Evolutionary conservation across 2,329 filamentous ascomycete genomes (phyloP).

Genomic region (Tolypocladium sp.): DNA sequence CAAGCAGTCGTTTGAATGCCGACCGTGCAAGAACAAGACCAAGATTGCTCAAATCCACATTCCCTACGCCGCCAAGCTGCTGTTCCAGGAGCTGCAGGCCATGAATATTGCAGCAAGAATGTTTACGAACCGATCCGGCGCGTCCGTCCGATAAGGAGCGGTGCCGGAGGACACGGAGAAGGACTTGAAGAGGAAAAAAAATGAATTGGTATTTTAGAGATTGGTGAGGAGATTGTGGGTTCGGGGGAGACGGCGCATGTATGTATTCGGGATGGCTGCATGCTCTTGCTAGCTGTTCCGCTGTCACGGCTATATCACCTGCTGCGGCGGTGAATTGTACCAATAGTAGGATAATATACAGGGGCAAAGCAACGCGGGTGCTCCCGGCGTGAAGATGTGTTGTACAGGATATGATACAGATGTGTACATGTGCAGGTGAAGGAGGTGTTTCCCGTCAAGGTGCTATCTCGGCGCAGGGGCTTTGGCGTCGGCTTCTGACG

Average conservation of each 20-base stretch:
- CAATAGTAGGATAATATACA: conserved; percentile 10
- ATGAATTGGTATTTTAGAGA: neutral
- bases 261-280: conserved; percentile 6
- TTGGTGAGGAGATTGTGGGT: neutral
- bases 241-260: conserved; percentile 8
- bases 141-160: conserved; percentile 51
- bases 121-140: conserved; percentile 81
- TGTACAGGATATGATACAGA: conserved; percentile 2
- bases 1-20: conserved; percentile 92
- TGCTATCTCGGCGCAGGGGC: conserved; percentile 13
- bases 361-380: neutral
- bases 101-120: conserved; percentile 99
- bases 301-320: neutral
- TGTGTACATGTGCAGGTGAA: neutral
- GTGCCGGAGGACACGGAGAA: neutral
- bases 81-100: conserved; percentile 94
- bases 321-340: conserved; percentile 7
- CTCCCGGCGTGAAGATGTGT: neutral
- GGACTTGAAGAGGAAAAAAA: neutral
- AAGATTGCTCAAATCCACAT: conserved; percentile 97
- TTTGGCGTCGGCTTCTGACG: conserved; percentile 12
- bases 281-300: neutral
- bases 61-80: conserved; percentile 91
- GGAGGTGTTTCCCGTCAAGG: neutral
- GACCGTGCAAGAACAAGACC: conserved; percentile 98